A percentile compares a stretch with the other conserved stretches of the same genome.
Evolutionary conservation across 345 rosid species (phyloP).

Genomic region (Cardamine occulta): DNA sequence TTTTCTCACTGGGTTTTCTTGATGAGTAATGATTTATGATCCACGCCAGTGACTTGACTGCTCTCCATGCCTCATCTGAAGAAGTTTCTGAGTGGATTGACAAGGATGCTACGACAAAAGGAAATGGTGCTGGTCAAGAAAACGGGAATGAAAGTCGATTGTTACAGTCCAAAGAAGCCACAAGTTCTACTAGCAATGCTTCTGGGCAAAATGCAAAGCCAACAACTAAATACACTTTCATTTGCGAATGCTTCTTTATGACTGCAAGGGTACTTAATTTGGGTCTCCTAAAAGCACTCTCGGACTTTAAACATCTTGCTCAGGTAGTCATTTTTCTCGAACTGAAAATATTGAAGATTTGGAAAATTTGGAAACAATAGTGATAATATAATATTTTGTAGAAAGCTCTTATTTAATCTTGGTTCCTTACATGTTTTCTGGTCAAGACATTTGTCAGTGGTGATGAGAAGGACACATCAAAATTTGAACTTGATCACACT

Average conservation of each 20-base stretch:
- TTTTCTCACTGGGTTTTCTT: constrained; percentile 9
- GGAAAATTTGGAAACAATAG: constrained; percentile 5
- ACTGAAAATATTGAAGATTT: constrained; percentile 8
- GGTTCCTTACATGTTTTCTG: constrained; percentile 13
- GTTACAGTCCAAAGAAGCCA: constrained; percentile 76
- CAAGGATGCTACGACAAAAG: constrained; percentile 50
- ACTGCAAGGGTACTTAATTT: constrained; percentile 94
- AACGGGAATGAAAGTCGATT: constrained; percentile 57
- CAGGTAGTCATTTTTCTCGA: constrained; percentile 59
- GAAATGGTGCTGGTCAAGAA: constrained; percentile 40
- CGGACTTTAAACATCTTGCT: constrained; percentile 93
- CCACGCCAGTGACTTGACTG: constrained; percentile 72
- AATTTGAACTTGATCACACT: constrained; percentile 12
- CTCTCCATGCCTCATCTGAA: constrained; percentile 89
- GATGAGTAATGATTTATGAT: constrained; percentile 31
- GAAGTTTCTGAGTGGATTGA: constrained; percentile 85
- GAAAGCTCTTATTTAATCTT: constrained; percentile 9
- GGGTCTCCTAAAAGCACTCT: constrained; percentile 94
- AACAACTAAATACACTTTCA: constrained; percentile 66
- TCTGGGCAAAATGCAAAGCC: constrained; percentile 45
- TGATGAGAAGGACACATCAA: not conserved
- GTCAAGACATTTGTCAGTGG: not conserved
- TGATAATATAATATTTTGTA: not conserved
- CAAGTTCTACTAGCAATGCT: constrained; percentile 62
- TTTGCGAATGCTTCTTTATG: constrained; percentile 98